A percentile compares a stretch with the other conserved stretches of the same genome.
Conservation (phyloP, 495 filamentous ascomycete species). For the Neurospora discreta region DNA sequence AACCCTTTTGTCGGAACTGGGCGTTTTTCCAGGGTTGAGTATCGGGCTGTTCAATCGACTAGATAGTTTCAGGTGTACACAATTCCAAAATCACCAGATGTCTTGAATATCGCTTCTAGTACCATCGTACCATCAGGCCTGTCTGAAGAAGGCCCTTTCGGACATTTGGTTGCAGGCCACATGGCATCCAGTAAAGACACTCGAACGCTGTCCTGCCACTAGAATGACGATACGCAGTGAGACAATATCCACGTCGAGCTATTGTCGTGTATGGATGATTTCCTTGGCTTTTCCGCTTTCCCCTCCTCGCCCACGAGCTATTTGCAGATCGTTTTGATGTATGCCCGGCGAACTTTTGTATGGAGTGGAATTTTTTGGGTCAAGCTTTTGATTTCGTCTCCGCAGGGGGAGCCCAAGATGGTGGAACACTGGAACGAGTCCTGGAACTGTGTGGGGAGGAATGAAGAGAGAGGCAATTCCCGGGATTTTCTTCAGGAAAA, state of each 20-base stretch:
- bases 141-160: background rate
- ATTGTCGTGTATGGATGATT: background rate
- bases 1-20: background rate
- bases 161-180: background rate
- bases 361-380: background rate
- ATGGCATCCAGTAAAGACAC: background rate
- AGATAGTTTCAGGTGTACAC: background rate
- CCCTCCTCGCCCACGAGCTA: background rate
- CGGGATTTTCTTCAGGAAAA: background rate
- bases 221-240: background rate
- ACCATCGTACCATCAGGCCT: background rate
- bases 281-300: background rate
- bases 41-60: background rate
- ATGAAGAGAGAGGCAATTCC: background rate
- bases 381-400: background rate
- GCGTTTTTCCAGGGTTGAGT: background rate
- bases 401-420: background rate
- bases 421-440: background rate
- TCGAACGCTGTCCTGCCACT: background rate
- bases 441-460: background rate
- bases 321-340: background rate
- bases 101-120: background rate
- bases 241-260: background rate
- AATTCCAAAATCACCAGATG: background rate
- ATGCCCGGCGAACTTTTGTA: background rate